Conservation (phyloP, 1,284 basidiomycete genomes). For the Rhodotorula sp. region DNA sequence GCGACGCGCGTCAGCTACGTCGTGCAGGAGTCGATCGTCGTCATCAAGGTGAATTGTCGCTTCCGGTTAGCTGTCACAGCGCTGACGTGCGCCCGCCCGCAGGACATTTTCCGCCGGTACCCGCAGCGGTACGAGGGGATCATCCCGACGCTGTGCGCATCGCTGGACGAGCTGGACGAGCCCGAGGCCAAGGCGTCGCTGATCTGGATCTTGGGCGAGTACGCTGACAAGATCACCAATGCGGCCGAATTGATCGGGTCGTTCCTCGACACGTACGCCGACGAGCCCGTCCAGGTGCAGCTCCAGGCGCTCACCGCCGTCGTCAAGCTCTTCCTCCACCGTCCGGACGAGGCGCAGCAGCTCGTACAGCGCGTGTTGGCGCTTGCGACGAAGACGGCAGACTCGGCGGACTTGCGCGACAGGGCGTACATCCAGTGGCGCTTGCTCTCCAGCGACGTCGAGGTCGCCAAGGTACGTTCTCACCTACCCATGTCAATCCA, state of each 20-base stretch:
- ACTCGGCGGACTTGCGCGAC: constrained; percentile 95
- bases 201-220: constrained; percentile 99
- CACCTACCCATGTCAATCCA: background rate
- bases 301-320: constrained; percentile 93
- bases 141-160: constrained; percentile 91
- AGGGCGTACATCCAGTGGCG: constrained; percentile 97
- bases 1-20: constrained; percentile 92
- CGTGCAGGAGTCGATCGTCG: constrained; percentile 96
- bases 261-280: constrained; percentile 88
- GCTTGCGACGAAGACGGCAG: constrained; percentile 93
- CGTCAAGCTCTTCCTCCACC: constrained; percentile 93
- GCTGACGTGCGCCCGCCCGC: background rate
- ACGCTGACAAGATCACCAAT: constrained; percentile 95
- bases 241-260: constrained; percentile 86
- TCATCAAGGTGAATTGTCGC: constrained; percentile 77
- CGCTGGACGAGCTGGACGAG: constrained; percentile 94
- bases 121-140: constrained; percentile 97
- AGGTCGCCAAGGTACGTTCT: constrained; percentile 75
- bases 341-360: constrained; percentile 86
- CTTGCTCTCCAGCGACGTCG: constrained; percentile 85
- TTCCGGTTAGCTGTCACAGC: background rate
- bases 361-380: constrained; percentile 87
- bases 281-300: constrained; percentile 93
- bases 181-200: constrained; percentile 96
- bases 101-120: constrained; percentile 98